Percentiles rank a stretch among this genome's conserved stretches.
These are phyloP conservation scores for Podospora pseudoanserina DNA, from an alignment of 495 filamentous ascomycete genomes.

Conservation along the genomic window DNA sequence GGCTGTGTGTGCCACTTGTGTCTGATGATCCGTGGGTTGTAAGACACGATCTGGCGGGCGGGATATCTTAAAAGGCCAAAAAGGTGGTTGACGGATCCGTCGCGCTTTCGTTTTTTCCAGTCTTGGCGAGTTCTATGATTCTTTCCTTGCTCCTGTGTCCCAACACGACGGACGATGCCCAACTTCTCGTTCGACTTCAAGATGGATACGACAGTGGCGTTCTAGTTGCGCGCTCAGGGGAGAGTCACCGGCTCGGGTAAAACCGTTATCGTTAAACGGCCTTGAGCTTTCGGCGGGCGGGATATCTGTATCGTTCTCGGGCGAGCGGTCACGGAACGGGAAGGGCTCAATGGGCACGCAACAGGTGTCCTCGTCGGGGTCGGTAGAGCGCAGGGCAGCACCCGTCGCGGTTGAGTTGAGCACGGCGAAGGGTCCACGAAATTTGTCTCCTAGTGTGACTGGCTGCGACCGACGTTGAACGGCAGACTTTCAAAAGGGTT, in stretches of 20 bases:
- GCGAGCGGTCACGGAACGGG: too few relatives aligned
- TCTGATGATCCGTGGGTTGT: constrained; percentile 6
- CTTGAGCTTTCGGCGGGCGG: background rate
- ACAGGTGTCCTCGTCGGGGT: background rate
- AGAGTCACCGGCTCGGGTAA: background rate
- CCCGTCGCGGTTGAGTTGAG: background rate
- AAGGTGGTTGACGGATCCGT: background rate
- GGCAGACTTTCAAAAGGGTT: constrained; percentile 13
- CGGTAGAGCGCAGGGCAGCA: background rate
- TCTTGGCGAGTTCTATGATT: background rate
- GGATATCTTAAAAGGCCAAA: background rate
- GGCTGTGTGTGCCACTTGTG: constrained; percentile 15
- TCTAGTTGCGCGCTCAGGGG: background rate
- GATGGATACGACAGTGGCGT: background rate
- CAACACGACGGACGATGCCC: background rate
- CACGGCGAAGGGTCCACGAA: constrained; percentile 1
- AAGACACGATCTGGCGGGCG: constrained; percentile 7
- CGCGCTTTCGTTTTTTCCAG: background rate
- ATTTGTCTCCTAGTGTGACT: background rate
- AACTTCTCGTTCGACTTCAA: background rate
- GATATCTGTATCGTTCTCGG: background rate
- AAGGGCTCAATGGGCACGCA: background rate
- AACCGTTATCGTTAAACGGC: background rate
- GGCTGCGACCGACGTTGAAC: constrained; percentile 7
- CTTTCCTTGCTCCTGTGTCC: background rate